Conservation (phyloP, 331 rosid species). For the Quercus phellos region DNA sequence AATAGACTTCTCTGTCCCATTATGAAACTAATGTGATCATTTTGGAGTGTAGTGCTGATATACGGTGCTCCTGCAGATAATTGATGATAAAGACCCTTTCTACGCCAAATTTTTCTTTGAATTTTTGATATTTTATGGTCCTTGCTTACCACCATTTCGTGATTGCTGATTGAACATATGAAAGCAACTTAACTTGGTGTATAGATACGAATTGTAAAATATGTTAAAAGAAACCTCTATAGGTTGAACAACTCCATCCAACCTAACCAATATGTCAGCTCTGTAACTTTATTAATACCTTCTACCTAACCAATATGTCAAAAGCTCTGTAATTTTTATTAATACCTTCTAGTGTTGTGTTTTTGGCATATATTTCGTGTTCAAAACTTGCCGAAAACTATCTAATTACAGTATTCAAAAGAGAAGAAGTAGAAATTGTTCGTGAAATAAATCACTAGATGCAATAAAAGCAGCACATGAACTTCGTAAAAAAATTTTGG, state of each 20-base stretch:
- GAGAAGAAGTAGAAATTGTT: too few relatives aligned
- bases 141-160: constrained; percentile 45
- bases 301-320: too few relatives aligned
- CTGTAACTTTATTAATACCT: too few relatives aligned
- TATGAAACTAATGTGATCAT: background rate
- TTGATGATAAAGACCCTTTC: constrained; percentile 34
- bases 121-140: constrained; percentile 34
- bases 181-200: constrained; percentile 19
- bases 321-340: too few relatives aligned
- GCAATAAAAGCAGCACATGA: background rate
- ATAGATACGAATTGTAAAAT: background rate
- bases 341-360: too few relatives aligned
- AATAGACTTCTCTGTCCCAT: background rate
- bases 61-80: constrained; percentile 22
- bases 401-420: too few relatives aligned
- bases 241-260: too few relatives aligned
- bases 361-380: too few relatives aligned
- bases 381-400: too few relatives aligned
- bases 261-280: too few relatives aligned
- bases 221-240: too few relatives aligned
- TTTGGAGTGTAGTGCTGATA: background rate
- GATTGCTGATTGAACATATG: constrained; percentile 41
- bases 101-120: constrained; percentile 36
- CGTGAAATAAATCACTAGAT: background rate
- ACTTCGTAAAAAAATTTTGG: too few relatives aligned